Evolutionary conservation across 768 basidiomycete genomes (phyloP).

Genomic region (Peribolospora baueri): DNA sequence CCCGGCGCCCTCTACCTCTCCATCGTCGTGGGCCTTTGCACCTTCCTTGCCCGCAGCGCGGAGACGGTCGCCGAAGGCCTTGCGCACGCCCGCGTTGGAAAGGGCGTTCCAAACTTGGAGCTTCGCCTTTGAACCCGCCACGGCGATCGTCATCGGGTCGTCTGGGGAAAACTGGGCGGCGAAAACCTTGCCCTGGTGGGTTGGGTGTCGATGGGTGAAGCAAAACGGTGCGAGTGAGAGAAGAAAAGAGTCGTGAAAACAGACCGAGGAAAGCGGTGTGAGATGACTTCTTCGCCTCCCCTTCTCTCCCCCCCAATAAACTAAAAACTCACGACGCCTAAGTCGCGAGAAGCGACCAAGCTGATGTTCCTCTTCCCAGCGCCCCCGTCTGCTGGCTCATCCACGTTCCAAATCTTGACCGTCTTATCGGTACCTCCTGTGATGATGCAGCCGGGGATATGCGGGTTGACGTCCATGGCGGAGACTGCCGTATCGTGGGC

Average conservation of each 20-base stretch:
- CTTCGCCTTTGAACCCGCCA: constrained; percentile 79
- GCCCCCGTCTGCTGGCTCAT: constrained; percentile 2
- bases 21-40: not conserved
- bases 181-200: constrained; percentile 74
- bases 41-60: constrained; percentile 11
- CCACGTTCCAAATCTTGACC: constrained; percentile 75
- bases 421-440: constrained; percentile 82
- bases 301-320: not conserved
- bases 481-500: constrained; percentile 83
- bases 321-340: constrained; percentile 46
- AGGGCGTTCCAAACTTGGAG: constrained; percentile 86
- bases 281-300: not conserved
- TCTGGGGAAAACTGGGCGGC: constrained; percentile 77
- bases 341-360: constrained; percentile 61
- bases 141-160: constrained; percentile 75
- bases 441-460: constrained; percentile 66
- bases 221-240: not conserved
- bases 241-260: not conserved
- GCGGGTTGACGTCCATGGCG: constrained; percentile 70
- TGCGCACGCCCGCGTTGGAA: constrained; percentile 49
- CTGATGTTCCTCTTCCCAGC: constrained; percentile 49
- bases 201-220: not conserved
- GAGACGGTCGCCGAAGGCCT: constrained; percentile 58
- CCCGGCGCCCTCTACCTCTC: constrained; percentile 30
- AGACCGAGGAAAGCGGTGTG: not conserved